A percentile compares a stretch with the other conserved stretches of the same genome.
Evolutionary conservation across 164 flowering plant genomes (phyloP).

Genomic region (Magnolia kwangsiensis): DNA sequence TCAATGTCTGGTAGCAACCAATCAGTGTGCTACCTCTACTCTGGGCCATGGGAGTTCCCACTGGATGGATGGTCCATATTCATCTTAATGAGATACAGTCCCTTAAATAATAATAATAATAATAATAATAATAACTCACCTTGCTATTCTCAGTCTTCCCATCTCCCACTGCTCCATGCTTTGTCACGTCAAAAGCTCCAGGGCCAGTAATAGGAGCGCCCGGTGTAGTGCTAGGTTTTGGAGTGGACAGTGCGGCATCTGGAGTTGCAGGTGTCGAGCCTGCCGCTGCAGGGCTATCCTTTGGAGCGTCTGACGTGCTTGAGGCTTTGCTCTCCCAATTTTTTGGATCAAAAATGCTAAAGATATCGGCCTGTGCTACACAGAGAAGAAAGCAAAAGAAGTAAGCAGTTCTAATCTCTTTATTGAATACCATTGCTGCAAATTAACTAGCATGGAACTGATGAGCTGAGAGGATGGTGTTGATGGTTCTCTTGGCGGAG

Average conservation of each 20-base stretch:
- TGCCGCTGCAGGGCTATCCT: neutral
- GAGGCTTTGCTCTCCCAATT: too few species aligned
- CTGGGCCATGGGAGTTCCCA: too few species aligned
- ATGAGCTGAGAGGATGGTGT: neutral
- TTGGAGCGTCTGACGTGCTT: too few species aligned
- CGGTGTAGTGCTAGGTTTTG: neutral
- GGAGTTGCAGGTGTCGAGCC: too few species aligned
- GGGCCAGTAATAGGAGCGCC: constrained; percentile 8
- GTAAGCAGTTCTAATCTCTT: neutral
- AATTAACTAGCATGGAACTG: neutral
- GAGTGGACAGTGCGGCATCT: neutral
- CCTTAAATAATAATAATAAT: too few species aligned
- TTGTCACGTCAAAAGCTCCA: constrained; percentile 34
- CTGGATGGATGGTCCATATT: too few species aligned
- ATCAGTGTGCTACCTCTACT: too few species aligned
- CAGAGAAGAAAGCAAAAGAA: neutral
- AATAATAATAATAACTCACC: neutral
- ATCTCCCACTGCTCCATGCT: constrained; percentile 36
- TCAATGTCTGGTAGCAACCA: too few species aligned
- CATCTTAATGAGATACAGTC: too few species aligned
- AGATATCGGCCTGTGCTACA: neutral
- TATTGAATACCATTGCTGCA: neutral
- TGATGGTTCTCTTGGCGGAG: too few species aligned
- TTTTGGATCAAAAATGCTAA: neutral
- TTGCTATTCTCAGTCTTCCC: constrained; percentile 18